A percentile compares a stretch with the other conserved stretches of the same genome.
Evolutionary conservation across 495 filamentous ascomycete species (phyloP).

Genomic region (Penicillium simplicissimum): DNA sequence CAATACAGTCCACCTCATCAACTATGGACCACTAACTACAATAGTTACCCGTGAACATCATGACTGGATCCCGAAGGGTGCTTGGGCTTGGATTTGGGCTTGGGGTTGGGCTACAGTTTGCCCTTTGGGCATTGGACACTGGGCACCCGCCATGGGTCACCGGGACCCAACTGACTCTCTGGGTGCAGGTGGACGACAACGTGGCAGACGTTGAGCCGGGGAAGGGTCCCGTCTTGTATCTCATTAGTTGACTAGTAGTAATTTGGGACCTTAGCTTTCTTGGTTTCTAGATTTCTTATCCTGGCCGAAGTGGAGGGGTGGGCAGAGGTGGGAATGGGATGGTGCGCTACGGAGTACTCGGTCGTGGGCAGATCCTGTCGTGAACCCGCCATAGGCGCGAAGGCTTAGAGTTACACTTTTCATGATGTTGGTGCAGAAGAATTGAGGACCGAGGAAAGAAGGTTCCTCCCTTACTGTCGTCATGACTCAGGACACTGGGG

Average conservation of each 20-base stretch:
- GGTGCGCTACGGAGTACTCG: too few species aligned
- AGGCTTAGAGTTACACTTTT: neutral
- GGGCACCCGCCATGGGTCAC: constrained; percentile 12
- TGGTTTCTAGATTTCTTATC: neutral
- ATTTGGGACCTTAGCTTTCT: neutral
- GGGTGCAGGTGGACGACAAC: constrained; percentile 21
- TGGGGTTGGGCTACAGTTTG: neutral
- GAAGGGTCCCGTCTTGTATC: neutral
- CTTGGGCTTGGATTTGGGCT: neutral
- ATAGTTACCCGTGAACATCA: neutral
- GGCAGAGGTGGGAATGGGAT: neutral
- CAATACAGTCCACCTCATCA: neutral
- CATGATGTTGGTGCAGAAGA: neutral
- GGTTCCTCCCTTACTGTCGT: neutral
- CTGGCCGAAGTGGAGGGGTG: neutral
- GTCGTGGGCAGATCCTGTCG: neutral
- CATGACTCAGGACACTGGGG: neutral
- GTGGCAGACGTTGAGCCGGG: constrained; percentile 25
- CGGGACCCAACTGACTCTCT: constrained; percentile 22
- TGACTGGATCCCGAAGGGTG: too few species aligned
- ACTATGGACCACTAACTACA: neutral
- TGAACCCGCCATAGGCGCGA: constrained; percentile 20
- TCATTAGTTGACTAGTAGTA: neutral
- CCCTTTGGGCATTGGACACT: constrained; percentile 11
- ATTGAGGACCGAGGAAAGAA: neutral